Evolutionary conservation across 352 stramenopile species (phyloP).

Genomic region (Phytophthora sp.): DNA sequence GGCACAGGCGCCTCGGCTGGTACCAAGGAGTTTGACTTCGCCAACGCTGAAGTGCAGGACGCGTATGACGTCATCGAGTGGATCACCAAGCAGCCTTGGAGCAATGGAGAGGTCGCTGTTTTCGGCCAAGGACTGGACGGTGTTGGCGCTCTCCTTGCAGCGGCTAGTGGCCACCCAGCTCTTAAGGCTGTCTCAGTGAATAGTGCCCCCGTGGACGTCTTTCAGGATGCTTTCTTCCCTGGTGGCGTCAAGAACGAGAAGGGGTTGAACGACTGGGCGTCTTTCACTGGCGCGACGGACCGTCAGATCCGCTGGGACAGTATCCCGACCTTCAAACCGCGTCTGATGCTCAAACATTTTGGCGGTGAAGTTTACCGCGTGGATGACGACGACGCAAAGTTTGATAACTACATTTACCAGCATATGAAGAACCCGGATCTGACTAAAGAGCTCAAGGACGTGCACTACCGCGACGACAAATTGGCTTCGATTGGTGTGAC

Average conservation of each 20-base stretch:
- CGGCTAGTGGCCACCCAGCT: constrained; percentile 63
- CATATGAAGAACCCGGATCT: constrained; percentile 72
- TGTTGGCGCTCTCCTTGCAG: constrained; percentile 66
- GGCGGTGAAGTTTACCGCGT: constrained; percentile 85
- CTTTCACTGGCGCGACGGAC: constrained; percentile 80
- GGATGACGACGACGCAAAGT: constrained; percentile 68
- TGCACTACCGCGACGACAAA: constrained; percentile 73
- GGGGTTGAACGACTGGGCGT: constrained; percentile 63
- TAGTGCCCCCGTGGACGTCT: constrained; percentile 72
- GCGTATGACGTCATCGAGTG: constrained; percentile 82
- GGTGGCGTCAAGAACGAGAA: constrained; percentile 81
- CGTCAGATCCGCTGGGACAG: constrained; percentile 73
- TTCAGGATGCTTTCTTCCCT: constrained; percentile 74
- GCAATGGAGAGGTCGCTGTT: constrained; percentile 73
- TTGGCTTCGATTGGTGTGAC: constrained; percentile 50
- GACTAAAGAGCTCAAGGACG: constrained; percentile 48
- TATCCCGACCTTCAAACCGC: constrained; percentile 77
- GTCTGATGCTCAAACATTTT: constrained; percentile 88
- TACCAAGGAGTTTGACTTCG: constrained; percentile 70
- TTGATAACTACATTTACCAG: constrained; percentile 67
- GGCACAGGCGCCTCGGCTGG: constrained; percentile 78
- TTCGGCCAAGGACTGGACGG: constrained; percentile 81
- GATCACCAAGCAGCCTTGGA: constrained; percentile 82
- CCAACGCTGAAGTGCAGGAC: constrained; percentile 71
- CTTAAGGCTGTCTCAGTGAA: constrained; percentile 81